Conservation (phyloP, 1,284 basidiomycete genomes). For the Pseudozyma thailandica region DNA sequence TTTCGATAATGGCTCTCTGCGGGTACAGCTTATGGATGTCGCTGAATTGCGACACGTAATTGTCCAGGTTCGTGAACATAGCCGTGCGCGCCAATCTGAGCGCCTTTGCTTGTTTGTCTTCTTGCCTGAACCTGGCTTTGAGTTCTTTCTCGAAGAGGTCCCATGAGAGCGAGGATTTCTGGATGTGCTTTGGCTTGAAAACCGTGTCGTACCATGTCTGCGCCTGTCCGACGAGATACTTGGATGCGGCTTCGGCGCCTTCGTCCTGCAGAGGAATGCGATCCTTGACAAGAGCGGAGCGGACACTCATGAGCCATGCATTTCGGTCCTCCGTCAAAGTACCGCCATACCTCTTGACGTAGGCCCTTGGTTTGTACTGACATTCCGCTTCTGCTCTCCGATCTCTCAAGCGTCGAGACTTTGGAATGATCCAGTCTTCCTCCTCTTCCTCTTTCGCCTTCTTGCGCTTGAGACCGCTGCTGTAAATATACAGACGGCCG, state of each 20-base stretch:
- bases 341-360: not conserved
- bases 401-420: too few species aligned
- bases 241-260: not conserved
- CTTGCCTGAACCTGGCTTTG: not conserved
- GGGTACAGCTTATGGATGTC: slow-evolving; percentile 3
- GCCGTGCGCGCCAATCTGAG: not conserved
- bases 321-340: not conserved
- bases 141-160: not conserved
- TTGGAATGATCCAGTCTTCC: too few species aligned
- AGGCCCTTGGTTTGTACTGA: not conserved
- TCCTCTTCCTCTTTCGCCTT: too few species aligned
- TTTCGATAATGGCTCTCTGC: slow-evolving; percentile 3
- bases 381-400: too few species aligned
- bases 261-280: not conserved
- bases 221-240: not conserved
- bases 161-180: not conserved
- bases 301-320: not conserved
- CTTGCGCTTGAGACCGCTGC: not conserved
- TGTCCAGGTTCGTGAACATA: not conserved
- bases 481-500: too few species aligned
- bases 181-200: not conserved
- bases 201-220: not conserved
- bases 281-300: not conserved
- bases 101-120: not conserved
- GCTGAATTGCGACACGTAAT: not conserved